A percentile compares a stretch with the other conserved stretches of the same genome.
phyloP scores from a whole-genome alignment of 202 grass and related monocot genomes.

The Saccharum hybrid region DNA sequence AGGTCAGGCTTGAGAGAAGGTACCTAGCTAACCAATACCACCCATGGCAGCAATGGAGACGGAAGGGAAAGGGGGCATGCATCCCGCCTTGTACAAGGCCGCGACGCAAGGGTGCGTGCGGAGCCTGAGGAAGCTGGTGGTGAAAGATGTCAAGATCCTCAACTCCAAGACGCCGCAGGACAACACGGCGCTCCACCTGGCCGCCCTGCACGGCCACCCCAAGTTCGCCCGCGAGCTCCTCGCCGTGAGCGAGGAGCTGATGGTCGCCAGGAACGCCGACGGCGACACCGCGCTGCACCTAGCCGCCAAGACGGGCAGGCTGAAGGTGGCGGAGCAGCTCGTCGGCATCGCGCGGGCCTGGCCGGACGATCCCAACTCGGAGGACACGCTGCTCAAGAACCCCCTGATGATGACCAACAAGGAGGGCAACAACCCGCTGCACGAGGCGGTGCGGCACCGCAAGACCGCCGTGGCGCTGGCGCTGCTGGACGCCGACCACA shows the following conservation, averaged over 20 bases:
- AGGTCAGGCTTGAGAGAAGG: background rate
- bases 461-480: slow-evolving; percentile 34
- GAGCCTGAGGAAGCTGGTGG: slow-evolving; percentile 32
- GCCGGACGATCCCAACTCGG: background rate
- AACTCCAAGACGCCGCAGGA: slow-evolving; percentile 51
- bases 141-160: background rate
- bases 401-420: slow-evolving; percentile 31
- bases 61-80: slow-evolving; percentile 38
- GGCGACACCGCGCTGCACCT: slow-evolving; percentile 74
- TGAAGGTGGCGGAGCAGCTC: slow-evolving; percentile 27
- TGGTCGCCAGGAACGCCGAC: slow-evolving; percentile 46
- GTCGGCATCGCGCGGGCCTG: background rate
- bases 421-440: slow-evolving; percentile 56
- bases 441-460: slow-evolving; percentile 58
- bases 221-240: slow-evolving; percentile 42
- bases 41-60: background rate
- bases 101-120: slow-evolving; percentile 41
- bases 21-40: background rate
- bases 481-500: slow-evolving; percentile 53
- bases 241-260: background rate
- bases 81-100: slow-evolving; percentile 50
- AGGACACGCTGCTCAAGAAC: background rate
- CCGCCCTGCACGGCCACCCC: slow-evolving; percentile 47
- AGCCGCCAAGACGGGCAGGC: slow-evolving; percentile 51
- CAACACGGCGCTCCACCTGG: slow-evolving; percentile 75